Evolutionary conservation across 441 rosid species (phyloP), one percentile per base, ranked within the genome.

Genomic region (Isatis lusitanica): DNA sequence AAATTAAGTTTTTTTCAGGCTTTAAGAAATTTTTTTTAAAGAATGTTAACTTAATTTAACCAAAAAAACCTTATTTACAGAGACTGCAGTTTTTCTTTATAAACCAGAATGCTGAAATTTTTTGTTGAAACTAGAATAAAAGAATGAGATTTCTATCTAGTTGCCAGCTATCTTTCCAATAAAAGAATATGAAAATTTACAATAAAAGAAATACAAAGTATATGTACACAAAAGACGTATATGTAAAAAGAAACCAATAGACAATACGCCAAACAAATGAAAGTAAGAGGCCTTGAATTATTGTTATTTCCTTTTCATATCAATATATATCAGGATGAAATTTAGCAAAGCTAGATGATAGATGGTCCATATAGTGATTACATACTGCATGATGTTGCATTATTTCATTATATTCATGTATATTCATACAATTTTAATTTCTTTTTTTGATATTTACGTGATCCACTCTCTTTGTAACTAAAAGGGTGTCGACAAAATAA

Each of bases 311-410:
- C 31, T 63, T 62, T 52, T 44, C 21, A 15, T 55, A 51, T 30
- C 52, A 38, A 40, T 24, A 33, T 42, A 40, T 24, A 33, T 42
- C 36, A 21, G 39, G 55, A 63, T 73, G 64, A 43, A 7, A 33
- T 13, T 7, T 44, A 46, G 33, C 17, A 74, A 66, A 39, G 78
- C 44, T 58, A 74, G 43, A n/a, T 38, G 35, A n/a, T 36, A 60
- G 71, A 65, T 73, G 65, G 65, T 66, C 77, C 72, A 63, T 53
- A 16, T 55, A 42, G 57, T 21, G 56, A 73, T 48, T 46, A 31
- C 31, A 42, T 36, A 43, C 13, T 40, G 55, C 68, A 59, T 59
- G 8, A 13, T 7, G 24, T 11, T 44, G 42, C 79, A 53, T 43
- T n/a, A 51, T 62, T 33, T 68, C 42, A 17, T 36, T n/a, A 53